Conservation (phyloP, 2,329 filamentous ascomycete species). For the Stachybotrys chartarum region DNA sequence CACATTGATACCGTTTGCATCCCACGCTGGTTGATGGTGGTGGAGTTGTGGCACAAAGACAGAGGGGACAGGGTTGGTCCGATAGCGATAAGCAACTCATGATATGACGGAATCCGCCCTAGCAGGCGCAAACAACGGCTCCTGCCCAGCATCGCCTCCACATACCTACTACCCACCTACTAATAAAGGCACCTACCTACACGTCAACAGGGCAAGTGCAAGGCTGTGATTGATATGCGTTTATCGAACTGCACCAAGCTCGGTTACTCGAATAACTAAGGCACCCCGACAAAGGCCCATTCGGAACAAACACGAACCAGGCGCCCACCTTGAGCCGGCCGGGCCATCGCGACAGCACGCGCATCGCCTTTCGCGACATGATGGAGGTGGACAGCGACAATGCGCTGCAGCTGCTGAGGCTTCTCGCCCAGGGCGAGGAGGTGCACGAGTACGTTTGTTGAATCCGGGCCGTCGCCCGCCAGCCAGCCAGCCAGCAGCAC, state of each 20-base stretch:
- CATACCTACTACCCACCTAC: background rate
- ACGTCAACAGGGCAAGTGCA: background rate
- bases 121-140: background rate
- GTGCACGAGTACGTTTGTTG: conserved; percentile 46
- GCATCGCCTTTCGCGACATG: conserved; percentile 12
- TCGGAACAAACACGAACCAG: too few species aligned
- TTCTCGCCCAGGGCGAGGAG: conserved; percentile 41
- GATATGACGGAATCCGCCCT: background rate
- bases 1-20: too few species aligned
- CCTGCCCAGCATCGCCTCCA: background rate
- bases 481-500: background rate
- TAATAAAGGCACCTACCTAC: too few species aligned
- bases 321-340: too few species aligned
- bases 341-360: background rate
- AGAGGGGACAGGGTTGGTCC: background rate
- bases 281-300: too few species aligned
- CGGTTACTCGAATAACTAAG: too few species aligned
- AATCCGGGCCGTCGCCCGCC: conserved; percentile 5
- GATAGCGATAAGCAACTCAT: background rate
- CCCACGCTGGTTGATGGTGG: background rate
- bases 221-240: background rate
- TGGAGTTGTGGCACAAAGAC: background rate
- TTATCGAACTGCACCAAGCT: background rate
- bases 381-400: conserved; percentile 53
- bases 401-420: conserved; percentile 38